Evolutionary conservation across 1,139 yeast species (phyloP), one percentile per base, ranked within the genome.

Genomic region (Geotrichum bryndzae): DNA sequence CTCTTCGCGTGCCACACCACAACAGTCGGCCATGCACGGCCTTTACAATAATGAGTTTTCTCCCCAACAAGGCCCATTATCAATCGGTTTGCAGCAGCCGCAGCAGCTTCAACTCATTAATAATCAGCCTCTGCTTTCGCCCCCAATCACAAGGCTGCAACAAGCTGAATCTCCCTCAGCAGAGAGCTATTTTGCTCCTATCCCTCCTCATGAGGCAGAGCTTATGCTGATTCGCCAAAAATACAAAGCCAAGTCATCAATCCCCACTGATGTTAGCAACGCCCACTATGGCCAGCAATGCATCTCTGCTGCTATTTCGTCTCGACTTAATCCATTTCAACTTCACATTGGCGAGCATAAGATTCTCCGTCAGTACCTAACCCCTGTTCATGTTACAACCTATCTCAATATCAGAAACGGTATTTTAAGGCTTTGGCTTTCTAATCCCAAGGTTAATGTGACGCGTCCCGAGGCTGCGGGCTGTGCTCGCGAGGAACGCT

Each of bases 391-490:
- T 62, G 77, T 78, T 58, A 76, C 81, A 1, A 76, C 79, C 11
- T 78, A 78, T 61, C 66, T 78, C 33, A 75, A 76, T 62, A 74
- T 77, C 54, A 72, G 81, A 29, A 78, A 78, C 64, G 80, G 79
- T 8, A 76, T 78, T 53, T 66, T 77, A 52, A 68, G 80, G 31
- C 68, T 78, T n/a, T 78, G 81, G 81, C 68, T 77, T 3, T 74
- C 77, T 31, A 78, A 78, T 64, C 81, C 81, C 27, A 70, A 74
- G 51, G 77, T 77, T 1, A 71, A 72, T 51, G 81, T 78, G 22
- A 76, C 79, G 0, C 68, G 73, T 54, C 70, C 73, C 10, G 81
- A 78, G 64, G 81, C 81, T 1, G 79, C 77, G 0, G 80, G 81
- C 1, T 77, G 80, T 63, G 78, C 75, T 15, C 70, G 76, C 27